Base-by-base conservation (phyloP, 2,329 filamentous ascomycete species). In the Xylaria hypoxylon region DNA sequence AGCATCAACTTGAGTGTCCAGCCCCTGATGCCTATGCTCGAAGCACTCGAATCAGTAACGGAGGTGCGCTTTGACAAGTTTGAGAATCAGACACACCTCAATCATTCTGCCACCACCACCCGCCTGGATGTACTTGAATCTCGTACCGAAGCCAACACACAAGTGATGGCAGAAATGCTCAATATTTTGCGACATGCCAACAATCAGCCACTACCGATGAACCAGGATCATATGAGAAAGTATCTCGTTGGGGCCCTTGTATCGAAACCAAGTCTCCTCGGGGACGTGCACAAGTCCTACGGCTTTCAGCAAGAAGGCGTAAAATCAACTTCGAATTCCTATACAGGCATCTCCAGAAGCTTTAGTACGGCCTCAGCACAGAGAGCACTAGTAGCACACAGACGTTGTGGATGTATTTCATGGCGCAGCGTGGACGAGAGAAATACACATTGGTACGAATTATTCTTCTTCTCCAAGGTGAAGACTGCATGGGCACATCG, bases 261-360 rank as follows among this genome's bases (percentile, higher is more conserved):
- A 6, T 65, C 58, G 4, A 65, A 58, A 33, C 62, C 62, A 17
- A 52, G 47, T 48, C 50, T 60, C 19, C 40, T 64, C 8, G 42
- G 26, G 47, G 56, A 59, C 17, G 26, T 56, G 35, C 48, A 48
- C n/a, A 15, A 17, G 10, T 59, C 24, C 8, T 33, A 2, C 42
- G 38, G 40, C 47, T 38, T 22, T 24, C 45, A 53, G 10, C 44
- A 42, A 42, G 22, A 42, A 13, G 47, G 5, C 17, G 19, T 3
- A 22, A n/a, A 22, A 2, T 26, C 26, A 56, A 5, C 2, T 22
- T 28, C 33, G 3, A 11, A 57, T 28, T 2, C 24, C 2, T 15
- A 19, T 8, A 44, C 45, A 1, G 38, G 17, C 17, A 17, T 31
- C 17, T 17, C 24, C 2, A 44, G 13, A 10, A 31, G n/a, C 56